Base-by-base conservation (phyloP, 805 yeast species). In the Lachancea sp. region DNA sequence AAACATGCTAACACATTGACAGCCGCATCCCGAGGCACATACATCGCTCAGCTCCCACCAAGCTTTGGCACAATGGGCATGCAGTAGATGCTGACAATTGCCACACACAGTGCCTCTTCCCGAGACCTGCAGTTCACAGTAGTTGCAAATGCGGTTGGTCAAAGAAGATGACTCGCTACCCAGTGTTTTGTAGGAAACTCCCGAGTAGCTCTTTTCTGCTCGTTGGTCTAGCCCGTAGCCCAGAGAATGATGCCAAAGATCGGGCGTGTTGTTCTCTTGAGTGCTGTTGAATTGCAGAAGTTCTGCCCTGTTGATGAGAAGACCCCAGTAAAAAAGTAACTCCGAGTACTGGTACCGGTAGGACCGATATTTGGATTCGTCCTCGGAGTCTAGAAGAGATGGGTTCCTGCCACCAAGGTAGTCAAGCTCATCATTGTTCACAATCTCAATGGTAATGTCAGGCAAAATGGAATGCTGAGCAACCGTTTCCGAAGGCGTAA, bases 11-110 rank as follows among this genome's bases (percentile, higher is more conserved):
- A 78, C 59, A 64, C 96, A 87, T 4, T 57, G 50, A 56, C 96
- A 88, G 0, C 95, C 95, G 69, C 96, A 88, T 0, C 95, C 96
- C 38, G 85, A 75, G 0, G 95, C 81, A 63, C 96, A 87, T 54
- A 82, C 85, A 0, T 51, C 51, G 46, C 69, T 66, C 8, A 60
- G 67, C 1, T 60, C 54, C 87, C 95, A 88, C 96, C 98, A 90
- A 41, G 73, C 73, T 16, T 72, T 65, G 0, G 95, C 93, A 67
- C 98, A 90, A 18, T 70, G 69, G 2, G 86, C 75, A 59, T 90
- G 98, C 52, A 85, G 56, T 2, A 85, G 70, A 63, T 91, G 97
- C 45, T 79, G 83, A 64, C 98, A 90, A 22, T 69, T 68, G 5
- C 77, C 73, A 58, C 98, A 90, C 0, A 78, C 74, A 26, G 81